Evolutionary conservation across 345 rosid species (phyloP).

Genomic region (Eucalyptus curtisii): DNA sequence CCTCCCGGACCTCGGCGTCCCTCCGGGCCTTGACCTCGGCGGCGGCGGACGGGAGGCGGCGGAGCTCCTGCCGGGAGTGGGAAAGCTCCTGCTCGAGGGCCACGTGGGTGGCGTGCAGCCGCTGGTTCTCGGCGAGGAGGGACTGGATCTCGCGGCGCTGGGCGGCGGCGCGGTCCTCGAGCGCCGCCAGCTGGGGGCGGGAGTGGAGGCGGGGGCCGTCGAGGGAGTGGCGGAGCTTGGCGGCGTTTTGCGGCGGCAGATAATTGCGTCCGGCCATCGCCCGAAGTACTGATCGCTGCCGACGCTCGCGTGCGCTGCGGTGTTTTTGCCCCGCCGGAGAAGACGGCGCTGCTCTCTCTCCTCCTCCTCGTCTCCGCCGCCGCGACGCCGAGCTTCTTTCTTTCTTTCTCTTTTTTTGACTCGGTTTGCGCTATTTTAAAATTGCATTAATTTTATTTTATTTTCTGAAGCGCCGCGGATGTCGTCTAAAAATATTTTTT

Average conservation of each 20-base stretch:
- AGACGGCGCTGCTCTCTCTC: not conserved
- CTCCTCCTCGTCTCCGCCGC: not conserved
- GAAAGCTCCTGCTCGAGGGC: conserved; percentile 65
- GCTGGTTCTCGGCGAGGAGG: conserved; percentile 55
- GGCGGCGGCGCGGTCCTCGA: conserved; percentile 61
- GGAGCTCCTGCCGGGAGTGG: conserved; percentile 43
- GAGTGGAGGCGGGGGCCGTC: not conserved
- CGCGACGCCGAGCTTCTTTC: not conserved
- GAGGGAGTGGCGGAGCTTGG: not conserved
- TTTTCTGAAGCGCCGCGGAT: not conserved
- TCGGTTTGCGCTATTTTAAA: not conserved
- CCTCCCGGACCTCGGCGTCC: conserved; percentile 57
- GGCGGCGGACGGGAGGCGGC: conserved; percentile 26
- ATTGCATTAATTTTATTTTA: not conserved
- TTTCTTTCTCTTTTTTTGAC: not conserved
- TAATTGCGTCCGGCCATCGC: conserved; percentile 6
- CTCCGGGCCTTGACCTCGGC: conserved; percentile 42
- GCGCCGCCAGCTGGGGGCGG: conserved; percentile 12
- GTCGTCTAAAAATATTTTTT: not conserved
- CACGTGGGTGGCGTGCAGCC: conserved; percentile 45
- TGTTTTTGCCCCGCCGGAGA: not conserved
- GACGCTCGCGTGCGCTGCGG: not conserved
- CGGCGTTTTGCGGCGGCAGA: not conserved
- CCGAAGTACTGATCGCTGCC: too few species aligned
- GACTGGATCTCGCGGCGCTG: conserved; percentile 69